Base-by-base conservation (phyloP, 768 basidiomycete genomes). In the Boletus pseudopeckii region DNA sequence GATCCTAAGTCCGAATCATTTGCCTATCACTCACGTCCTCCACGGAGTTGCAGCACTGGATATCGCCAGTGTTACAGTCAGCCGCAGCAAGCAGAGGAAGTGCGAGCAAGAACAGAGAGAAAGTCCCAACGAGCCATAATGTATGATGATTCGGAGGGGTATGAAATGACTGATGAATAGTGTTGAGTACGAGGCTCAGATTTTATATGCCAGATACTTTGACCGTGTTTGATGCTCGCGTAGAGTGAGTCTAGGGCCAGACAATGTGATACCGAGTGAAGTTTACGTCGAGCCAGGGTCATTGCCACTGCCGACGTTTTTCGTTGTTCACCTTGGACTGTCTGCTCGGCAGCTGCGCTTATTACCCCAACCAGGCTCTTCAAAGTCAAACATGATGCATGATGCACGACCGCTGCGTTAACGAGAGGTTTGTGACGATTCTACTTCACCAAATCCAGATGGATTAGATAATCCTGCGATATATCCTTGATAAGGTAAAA, bases 391-490 rank as follows among this genome's bases (percentile, higher is more conserved):
- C 34, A 48, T 11, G 30, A 32, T 32, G 34, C 34, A 48, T 11
- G 30, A 32, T 32, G 34, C 15, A 17, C 14, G 18, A 30, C 37
- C 5, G 2, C 17, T 43, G 42, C n/a, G n/a, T n/a, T n/a, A n/a
- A 6, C 36, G 17, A n/a, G 24, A 26, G 24, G 24, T 6, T 26
- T 26, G 24, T 20, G 34, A 43, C 18, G 28, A 7, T 40, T 39
- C 41, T 20, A 50, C 45, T 8, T n/a, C 37, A 39, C 52, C 42
- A 51, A 39, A 58, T 62, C 20, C 8, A 48, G 56, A 36, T 36
- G 15, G 60, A 64, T 70, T 68, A 68, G 58, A 56, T 68, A 59
- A 71, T 61, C 44, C 10, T n/a, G 10, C 28, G 28, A 60, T 54
- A 44, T 9, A 20, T 18, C 30, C 48, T 56, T 66, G 64, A 64